Evolutionary conservation across 495 filamentous ascomycete species (phyloP).

Genomic region (Annulohypoxylon stygium): DNA sequence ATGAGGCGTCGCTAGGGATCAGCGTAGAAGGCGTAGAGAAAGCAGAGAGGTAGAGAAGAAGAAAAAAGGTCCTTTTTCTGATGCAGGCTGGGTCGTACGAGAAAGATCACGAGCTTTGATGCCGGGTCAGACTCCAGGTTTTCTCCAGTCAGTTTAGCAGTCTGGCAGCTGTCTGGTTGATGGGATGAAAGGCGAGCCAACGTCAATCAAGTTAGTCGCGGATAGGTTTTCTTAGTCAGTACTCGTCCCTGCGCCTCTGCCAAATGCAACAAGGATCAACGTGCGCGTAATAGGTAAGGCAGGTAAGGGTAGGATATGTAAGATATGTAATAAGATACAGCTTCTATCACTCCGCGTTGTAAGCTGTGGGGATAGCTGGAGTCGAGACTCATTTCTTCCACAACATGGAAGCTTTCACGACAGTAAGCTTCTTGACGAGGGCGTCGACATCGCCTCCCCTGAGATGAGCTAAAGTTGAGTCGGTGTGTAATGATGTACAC

Average conservation of each 20-base stretch:
- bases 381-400: constrained; percentile 36
- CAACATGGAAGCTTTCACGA: not conserved
- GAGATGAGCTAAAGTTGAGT: constrained; percentile 17
- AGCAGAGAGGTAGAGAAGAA: not conserved
- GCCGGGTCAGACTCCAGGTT: constrained; percentile 3
- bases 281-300: constrained; percentile 31
- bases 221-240: constrained; percentile 29
- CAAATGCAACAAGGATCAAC: constrained; percentile 24
- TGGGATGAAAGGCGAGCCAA: constrained; percentile 21
- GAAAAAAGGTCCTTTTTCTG: constrained; percentile 23
- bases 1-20: not conserved
- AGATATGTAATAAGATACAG: not conserved
- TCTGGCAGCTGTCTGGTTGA: not conserved
- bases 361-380: constrained; percentile 10
- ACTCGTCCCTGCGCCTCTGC: constrained; percentile 21
- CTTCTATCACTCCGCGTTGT: constrained; percentile 28
- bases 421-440: constrained; percentile 27
- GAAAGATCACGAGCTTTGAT: constrained; percentile 17
- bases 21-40: constrained; percentile 14
- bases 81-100: constrained; percentile 26
- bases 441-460: constrained; percentile 33
- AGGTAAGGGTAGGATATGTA: too few species aligned
- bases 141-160: not conserved
- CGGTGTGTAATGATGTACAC: constrained; percentile 29
- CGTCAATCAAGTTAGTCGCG: constrained; percentile 17